Percentiles rank a stretch among this genome's conserved stretches.
Evolutionary conservation across 495 filamentous ascomycete genomes (phyloP).

Genomic region (Aspergillus steynii): DNA sequence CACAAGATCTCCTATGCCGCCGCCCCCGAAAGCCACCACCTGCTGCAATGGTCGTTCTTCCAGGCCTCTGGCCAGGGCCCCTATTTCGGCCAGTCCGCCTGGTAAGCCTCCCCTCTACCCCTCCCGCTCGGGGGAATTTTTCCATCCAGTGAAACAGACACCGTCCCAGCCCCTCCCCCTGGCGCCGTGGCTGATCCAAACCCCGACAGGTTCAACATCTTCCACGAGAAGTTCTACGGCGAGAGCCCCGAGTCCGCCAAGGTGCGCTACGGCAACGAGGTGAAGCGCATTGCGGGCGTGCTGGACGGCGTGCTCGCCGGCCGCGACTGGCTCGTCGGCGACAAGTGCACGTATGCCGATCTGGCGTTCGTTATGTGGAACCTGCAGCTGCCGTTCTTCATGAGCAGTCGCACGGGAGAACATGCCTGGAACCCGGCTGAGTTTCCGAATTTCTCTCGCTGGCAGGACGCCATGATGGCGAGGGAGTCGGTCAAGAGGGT

Average conservation of each 20-base stretch:
- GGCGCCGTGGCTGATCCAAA: too few relatives aligned
- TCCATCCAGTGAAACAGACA: too few relatives aligned
- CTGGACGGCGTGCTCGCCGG: conserved; percentile 48
- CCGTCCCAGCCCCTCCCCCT: too few relatives aligned
- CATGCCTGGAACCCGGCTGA: too few relatives aligned
- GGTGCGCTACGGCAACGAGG: conserved; percentile 54
- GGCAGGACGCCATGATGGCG: too few relatives aligned
- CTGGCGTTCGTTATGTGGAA: conserved; percentile 53
- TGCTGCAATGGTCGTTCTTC: conserved; percentile 59
- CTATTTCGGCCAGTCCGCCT: conserved; percentile 53
- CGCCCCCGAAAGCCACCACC: conserved; percentile 37
- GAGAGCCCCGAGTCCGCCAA: conserved; percentile 52
- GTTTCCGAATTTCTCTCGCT: too few relatives aligned
- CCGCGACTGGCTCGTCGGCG: conserved; percentile 54
- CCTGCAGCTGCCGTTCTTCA: too few relatives aligned
- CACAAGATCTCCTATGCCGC: conserved; percentile 50
- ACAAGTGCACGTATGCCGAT: conserved; percentile 53
- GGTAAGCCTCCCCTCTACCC: conserved; percentile 7
- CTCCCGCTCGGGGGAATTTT: too few relatives aligned
- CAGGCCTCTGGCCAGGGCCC: conserved; percentile 62
- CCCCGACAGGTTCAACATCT: too few relatives aligned
- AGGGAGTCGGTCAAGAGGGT: conserved; percentile 3
- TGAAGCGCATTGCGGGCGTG: conserved; percentile 52
- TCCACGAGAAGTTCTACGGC: too few relatives aligned
- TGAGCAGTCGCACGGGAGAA: too few relatives aligned